Evolutionary conservation across 2,329 filamentous ascomycete genomes (phyloP), one percentile per base, ranked within the genome.

Genomic region (Chalara sp.): DNA sequence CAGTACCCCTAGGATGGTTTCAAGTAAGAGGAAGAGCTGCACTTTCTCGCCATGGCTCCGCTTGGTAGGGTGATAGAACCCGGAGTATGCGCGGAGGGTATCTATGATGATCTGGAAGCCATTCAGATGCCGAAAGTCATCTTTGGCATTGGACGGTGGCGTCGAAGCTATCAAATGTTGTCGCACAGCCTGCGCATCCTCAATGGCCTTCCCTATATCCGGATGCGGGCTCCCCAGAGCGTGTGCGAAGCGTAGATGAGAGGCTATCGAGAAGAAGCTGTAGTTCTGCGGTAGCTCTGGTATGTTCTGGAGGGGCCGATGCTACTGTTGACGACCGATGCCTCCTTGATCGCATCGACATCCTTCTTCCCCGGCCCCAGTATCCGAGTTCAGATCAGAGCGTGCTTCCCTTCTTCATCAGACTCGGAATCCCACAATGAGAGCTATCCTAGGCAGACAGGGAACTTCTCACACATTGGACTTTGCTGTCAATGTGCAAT

Each of bases 91-190:
- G 52, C 83, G 78, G 28, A 95, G 71, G 30, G 87, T 76, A 41
- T 81, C 74, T 48, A 96, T 73, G 28, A 95, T 70, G 42, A 78
- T 76, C 60, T 89, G 81, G 67, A 95, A 96, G 61, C 91, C 91
- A 51, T 79, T 76, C 30, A 90, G 77, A 63, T 88, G 82, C 58
- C 91, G 82, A 65, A 96, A 96, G 59, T 88, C 84, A 70, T 95
- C 88, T 70, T 90, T 89, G 5, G 74, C 67, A 53, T 71, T 71
- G 3, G 75, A 72, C 12, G 74, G 67, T 39, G 71, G 62, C 31
- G 68, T 62, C 7, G 76, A 73, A 41, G 76, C 71, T 50, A 61
- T 59, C 5, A 67, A 49, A 49, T 61, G 63, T 21, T 54, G 57
- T n/a, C 61, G 60, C 13, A 67, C 58, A 8, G 59, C 55, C 46